These are phyloP conservation scores for Amanita muscaria DNA, from an alignment of 768 basidiomycete genomes.

Conservation along the genomic window DNA sequence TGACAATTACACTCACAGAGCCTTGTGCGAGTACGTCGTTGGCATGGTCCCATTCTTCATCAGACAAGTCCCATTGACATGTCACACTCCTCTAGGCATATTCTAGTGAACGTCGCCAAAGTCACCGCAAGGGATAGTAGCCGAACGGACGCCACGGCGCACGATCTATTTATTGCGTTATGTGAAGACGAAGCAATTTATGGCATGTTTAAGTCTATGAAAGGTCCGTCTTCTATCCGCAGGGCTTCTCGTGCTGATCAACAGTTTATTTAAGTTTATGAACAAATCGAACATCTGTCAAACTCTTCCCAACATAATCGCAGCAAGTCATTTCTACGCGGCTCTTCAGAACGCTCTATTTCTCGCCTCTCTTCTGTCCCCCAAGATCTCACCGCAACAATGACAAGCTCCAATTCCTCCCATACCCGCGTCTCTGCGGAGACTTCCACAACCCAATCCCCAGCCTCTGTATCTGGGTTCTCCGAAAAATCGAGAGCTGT, in stretches of 20 bases:
- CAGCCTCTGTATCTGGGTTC: conserved; percentile 33
- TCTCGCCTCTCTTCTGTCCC: conserved; percentile 40
- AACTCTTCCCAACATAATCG: conserved; percentile 48
- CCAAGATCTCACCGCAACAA: conserved; percentile 21
- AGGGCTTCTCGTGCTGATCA: conserved; percentile 17
- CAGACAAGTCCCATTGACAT: conserved; percentile 3
- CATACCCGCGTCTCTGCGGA: conserved; percentile 30
- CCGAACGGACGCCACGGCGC: conserved; percentile 60
- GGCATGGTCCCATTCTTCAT: conserved; percentile 5
- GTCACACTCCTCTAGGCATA: conserved; percentile 47
- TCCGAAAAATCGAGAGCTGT: conserved; percentile 61
- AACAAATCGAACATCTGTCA: conserved; percentile 65
- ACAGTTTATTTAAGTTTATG: conserved; percentile 47
- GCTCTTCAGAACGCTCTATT: conserved; percentile 36
- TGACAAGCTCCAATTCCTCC: conserved; percentile 19
- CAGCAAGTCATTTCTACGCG: conserved; percentile 61
- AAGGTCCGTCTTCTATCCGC: conserved; percentile 39
- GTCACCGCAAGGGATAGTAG: conserved; percentile 84
- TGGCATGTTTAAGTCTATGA: conserved; percentile 76
- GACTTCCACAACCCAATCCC: conserved; percentile 14
- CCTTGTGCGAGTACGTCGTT: conserved; percentile 72
- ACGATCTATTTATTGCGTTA: conserved; percentile 80
- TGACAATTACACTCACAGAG: conserved; percentile 34
- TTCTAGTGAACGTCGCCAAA: conserved; percentile 73
- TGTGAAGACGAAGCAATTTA: conserved; percentile 89